These are phyloP conservation scores for Paecilomyces dactylethromorphus DNA, from an alignment of 2,329 filamentous ascomycete genomes.

Conservation along the genomic window DNA sequence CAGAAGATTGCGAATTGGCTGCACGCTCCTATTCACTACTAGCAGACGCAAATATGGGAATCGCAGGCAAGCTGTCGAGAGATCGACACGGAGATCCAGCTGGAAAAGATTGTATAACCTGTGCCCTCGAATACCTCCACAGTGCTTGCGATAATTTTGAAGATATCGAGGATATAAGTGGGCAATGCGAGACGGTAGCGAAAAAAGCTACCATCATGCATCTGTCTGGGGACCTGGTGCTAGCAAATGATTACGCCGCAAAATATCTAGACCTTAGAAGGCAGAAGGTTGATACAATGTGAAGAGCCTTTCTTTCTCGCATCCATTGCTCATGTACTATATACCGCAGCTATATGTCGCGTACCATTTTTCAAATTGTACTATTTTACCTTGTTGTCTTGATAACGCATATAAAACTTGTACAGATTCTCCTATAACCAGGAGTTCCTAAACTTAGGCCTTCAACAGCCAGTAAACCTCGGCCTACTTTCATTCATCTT, in stretches of 20 bases:
- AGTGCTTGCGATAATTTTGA: conserved; percentile 59
- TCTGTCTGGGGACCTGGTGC: conserved; percentile 55
- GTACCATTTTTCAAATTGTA: too few relatives aligned
- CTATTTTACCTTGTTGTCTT: too few relatives aligned
- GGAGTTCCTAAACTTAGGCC: not conserved
- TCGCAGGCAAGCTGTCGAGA: conserved; percentile 50
- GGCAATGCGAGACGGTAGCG: conserved; percentile 70
- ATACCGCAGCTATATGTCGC: too few relatives aligned
- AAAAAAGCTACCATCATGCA: conserved; percentile 76
- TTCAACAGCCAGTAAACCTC: not conserved
- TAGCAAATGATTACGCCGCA: conserved; percentile 62
- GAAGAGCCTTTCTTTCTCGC: too few relatives aligned
- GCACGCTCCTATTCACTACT: conserved; percentile 64
- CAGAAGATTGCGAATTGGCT: conserved; percentile 54
- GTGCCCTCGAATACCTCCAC: conserved; percentile 56
- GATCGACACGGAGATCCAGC: conserved; percentile 23
- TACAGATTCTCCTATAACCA: not conserved
- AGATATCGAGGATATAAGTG: conserved; percentile 59
- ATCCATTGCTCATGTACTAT: too few relatives aligned
- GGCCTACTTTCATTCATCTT: not conserved
- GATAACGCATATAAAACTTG: not conserved
- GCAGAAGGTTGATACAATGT: conserved; percentile 12
- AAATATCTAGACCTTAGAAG: conserved; percentile 56
- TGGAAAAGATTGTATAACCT: conserved; percentile 51
- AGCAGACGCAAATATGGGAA: conserved; percentile 71